These are phyloP conservation scores for Colletotrichum sp. DNA, from an alignment of 2,329 filamentous ascomycete species.

Conservation along the genomic window DNA sequence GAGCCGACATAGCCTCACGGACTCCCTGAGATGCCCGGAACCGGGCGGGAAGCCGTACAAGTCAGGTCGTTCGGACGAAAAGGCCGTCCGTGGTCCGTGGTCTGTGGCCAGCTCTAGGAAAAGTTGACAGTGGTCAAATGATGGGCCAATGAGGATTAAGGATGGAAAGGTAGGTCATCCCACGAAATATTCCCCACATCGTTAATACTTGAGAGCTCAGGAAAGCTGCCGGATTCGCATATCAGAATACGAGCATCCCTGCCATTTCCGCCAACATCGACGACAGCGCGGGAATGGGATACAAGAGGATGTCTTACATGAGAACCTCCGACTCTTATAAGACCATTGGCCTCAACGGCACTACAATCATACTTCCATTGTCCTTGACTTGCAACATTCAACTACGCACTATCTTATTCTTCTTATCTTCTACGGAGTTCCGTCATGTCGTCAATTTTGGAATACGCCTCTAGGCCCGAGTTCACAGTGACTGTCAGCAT, in stretches of 20 bases:
- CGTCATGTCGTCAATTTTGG: not conserved
- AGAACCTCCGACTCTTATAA: not conserved
- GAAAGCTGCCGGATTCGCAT: not conserved
- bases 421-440: not conserved
- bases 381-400: not conserved
- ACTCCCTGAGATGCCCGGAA: not conserved
- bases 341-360: not conserved
- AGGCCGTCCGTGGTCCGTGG: not conserved
- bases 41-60: not conserved
- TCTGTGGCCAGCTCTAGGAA: not conserved
- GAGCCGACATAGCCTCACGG: not conserved
- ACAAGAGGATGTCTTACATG: not conserved
- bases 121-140: not conserved
- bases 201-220: not conserved
- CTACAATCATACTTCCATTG: not conserved
- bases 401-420: not conserved
- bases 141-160: not conserved
- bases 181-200: not conserved
- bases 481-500: not conserved
- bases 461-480: not conserved
- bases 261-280: not conserved
- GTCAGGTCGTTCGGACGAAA: not conserved
- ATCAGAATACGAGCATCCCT: not conserved
- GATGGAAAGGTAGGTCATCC: not conserved
- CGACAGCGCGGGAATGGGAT: not conserved